Base-by-base conservation (phyloP, 1,139 yeast genomes). In the Suhomyces anneliseae region DNA sequence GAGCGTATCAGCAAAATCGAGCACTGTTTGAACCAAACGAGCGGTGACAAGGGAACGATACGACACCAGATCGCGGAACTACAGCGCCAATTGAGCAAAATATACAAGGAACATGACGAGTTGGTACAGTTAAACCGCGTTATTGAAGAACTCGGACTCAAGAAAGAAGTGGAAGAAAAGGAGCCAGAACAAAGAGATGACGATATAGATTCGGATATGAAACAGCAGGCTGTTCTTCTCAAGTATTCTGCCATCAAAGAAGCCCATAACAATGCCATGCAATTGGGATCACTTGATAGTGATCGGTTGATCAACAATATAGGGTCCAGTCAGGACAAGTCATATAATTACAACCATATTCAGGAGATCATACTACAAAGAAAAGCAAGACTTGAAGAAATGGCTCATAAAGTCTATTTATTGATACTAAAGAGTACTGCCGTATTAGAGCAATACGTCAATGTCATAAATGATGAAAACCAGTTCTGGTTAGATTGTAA, bases 371-470 rank as follows among this genome's bases (percentile, higher is more conserved):
- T 62, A 2, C 31, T 45, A n/a, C 27, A 32, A 7, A 51, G 54
- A 27, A 46, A 51, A 38, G 42, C 45, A 3, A 52, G 53, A 27
- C 43, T 66, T 6, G 49, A 52, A 24, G 52, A 53, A 15, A 31
- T 67, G 7, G 46, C 64, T 2, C 44, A 49, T 8, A 44, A 52
- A 15, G 61, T 61, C 43, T 68, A 66, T 38, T 40, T 51, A 32
- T 47, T 68, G 31, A 59, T 63, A 14, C 52, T 65, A 10, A 69
- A 70, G 48, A 66, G 60, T 42, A 60, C 70, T 61, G 48, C 65
- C 15, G 59, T 70, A 8, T 54, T 59, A 12, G 74, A 70, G 45
- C 59, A 59, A 48, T 69, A 63, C 47, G 51, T 62, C 4, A 52
- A 52, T 6, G 36, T 61, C 37, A 48, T 64, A 27, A 39, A 57